Base-by-base conservation (phyloP, 2,329 filamentous ascomycete genomes). In the Westerdykella sp. region DNA sequence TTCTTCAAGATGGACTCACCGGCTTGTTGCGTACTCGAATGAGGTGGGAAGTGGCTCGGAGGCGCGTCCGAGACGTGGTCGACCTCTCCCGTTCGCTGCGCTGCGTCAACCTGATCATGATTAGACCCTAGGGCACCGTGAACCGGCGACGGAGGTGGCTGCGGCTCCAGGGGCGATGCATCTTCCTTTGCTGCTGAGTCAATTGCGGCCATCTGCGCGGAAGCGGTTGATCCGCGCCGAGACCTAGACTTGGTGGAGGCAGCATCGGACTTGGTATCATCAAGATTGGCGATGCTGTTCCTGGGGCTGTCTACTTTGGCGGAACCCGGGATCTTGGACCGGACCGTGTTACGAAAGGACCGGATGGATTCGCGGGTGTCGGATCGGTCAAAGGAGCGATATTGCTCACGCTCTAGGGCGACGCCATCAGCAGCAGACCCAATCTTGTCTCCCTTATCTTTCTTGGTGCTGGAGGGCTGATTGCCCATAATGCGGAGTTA, bases 61-160 rank as follows among this genome's bases (percentile, higher is more conserved):
- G 90, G 91, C 46, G 84, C 84, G 61, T 97, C 93, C 12, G 91
- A 97, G 15, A 98, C 89, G 55, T 90, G 83, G 59, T 95, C 93
- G 34, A 98, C 89, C 67, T 98, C 93, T 43, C 91, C 90, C 39
- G 81, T 85, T 41, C 85, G 81, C 67, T 94, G 86, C 35, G 89
- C 90, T 37, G 84, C 84, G 60, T 78, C 79, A 35, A 95, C 81
- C 65, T 90, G 84, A 59, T 87, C 83, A 53, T 87, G 82, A 5
- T 85, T 86, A 42, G 78, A 73, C 56, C 81, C 84, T 50, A 89
- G 71, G 11, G 85, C 84, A 18, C 86, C 87, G 57, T 91, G 84
- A 15, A 91, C 84, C 3, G 90, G 90, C 1, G 89, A 95, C n/a
- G 89, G 90, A 3, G 90, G 91, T 12, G 71, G 71, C 51, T 72